Evolutionary conservation across 2,329 filamentous ascomycete genomes (phyloP), one percentile per base, ranked within the genome.

Genomic region (Atkinsonella hypoxylon): DNA sequence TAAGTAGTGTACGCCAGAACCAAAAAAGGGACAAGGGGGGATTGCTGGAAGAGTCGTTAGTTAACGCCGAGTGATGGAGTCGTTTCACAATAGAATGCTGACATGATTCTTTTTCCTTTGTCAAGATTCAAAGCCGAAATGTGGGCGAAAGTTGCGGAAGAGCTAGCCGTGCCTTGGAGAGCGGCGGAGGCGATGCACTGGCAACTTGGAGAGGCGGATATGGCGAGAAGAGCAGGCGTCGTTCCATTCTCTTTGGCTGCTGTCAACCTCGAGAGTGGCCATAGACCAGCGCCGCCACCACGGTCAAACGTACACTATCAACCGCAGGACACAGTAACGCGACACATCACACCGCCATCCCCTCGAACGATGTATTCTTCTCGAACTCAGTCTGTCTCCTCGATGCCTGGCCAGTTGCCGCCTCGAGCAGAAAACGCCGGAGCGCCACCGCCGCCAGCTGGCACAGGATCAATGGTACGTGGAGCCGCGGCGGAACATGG

Each of bases 161-260:
- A 97, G 68, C 91, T 98, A 83, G 83, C 83, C 31, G 84, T 96
- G 51, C 93, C 91, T 36, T 97, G 91, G 91, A 80, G 93, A 61
- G 89, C 93, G 17, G 91, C 88, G 45, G 91, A 98, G 69, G 90
- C 89, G 4, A 96, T 96, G 90, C 93, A 97, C 69, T 98, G 93
- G 91, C 87, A 95, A 62, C 76, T 98, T 50, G 91, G 91, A 55
- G 89, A 95, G 65, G 75, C 83, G 59, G 93, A 97, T 60, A 97
- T 98, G 89, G 90, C 90, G 45, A 81, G 86, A 54, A 84, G 91
- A 52, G 91, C 91, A 41, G 93, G 93, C 43, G 89, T 93, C 38
- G 83, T 87, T 8, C 89, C 91, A 1, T 96, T 96, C 67, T 81
- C 83, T 3, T 72, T 88, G 31, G 81, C 82, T 48, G 71, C 76